Percentiles rank a stretch among this genome's conserved stretches.
Evolutionary conservation across 1,284 basidiomycete species (phyloP).

Genomic region (Agaricales sp.): DNA sequence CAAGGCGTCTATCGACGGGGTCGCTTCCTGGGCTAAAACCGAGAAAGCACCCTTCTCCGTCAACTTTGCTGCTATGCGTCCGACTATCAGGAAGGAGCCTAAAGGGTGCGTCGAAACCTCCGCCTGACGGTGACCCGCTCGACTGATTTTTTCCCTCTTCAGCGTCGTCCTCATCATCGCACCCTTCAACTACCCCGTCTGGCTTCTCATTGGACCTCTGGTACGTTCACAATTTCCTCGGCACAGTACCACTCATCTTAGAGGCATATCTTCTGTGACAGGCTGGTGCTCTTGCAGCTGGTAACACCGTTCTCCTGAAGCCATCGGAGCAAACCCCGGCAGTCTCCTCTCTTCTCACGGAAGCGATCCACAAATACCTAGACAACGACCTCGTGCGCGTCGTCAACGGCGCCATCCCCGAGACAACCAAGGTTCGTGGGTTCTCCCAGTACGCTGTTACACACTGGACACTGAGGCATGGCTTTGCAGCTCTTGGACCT

Average conservation of each 20-base stretch:
- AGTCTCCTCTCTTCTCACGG: slow-evolving; percentile 55
- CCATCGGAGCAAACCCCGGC: slow-evolving; percentile 72
- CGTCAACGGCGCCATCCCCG: slow-evolving; percentile 68
- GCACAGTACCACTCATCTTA: slow-evolving; percentile 1
- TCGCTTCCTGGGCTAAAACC: slow-evolving; percentile 70
- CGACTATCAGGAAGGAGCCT: slow-evolving; percentile 62
- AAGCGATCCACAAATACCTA: slow-evolving; percentile 75
- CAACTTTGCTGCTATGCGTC: slow-evolving; percentile 45
- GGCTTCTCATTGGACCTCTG: slow-evolving; percentile 40
- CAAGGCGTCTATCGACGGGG: slow-evolving; percentile 51
- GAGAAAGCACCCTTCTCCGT: slow-evolving; percentile 49
- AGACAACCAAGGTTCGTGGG: slow-evolving; percentile 61
- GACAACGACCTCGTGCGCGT: slow-evolving; percentile 65
- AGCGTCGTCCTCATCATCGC: slow-evolving; percentile 44
- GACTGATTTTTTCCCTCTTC: neutral
- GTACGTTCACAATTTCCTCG: slow-evolving; percentile 25
- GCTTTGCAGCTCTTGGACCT: slow-evolving; percentile 58
- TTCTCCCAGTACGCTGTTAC: neutral
- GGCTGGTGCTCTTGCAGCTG: slow-evolving; percentile 75
- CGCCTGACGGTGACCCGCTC: slow-evolving; percentile 44
- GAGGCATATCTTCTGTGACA: slow-evolving; percentile 17
- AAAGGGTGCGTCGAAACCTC: slow-evolving; percentile 66
- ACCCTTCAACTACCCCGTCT: slow-evolving; percentile 41
- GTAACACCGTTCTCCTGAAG: slow-evolving; percentile 68
- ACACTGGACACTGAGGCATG: neutral